Evolutionary conservation across 495 filamentous ascomycete genomes (phyloP).

Genomic region (Hypoxylon fuscum): DNA sequence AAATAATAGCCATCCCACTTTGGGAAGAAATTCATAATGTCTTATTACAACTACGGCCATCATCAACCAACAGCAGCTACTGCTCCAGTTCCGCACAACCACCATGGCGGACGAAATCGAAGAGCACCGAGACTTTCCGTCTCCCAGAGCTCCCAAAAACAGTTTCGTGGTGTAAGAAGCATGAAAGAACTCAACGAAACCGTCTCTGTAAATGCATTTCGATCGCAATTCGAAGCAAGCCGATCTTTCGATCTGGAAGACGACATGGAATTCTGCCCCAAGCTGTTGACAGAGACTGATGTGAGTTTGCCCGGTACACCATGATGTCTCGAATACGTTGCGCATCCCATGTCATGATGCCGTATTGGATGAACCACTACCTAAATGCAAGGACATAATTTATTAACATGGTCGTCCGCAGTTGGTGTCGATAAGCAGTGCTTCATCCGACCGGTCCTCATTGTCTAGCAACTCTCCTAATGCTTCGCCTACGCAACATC

Average conservation of each 20-base stretch:
- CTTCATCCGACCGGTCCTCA: constrained; percentile 92
- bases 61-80: constrained; percentile 69
- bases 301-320: constrained; percentile 66
- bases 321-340: constrained; percentile 13
- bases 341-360: constrained; percentile 5
- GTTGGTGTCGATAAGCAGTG: constrained; percentile 86
- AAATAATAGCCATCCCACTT: constrained; percentile 23
- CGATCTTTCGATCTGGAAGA: constrained; percentile 97
- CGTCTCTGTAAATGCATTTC: constrained; percentile 76
- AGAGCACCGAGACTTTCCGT: constrained; percentile 83
- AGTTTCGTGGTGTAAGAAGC: constrained; percentile 81
- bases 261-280: constrained; percentile 95
- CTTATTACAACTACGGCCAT: constrained; percentile 77
- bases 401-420: constrained; percentile 50
- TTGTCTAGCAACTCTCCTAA: constrained; percentile 94
- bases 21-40: constrained; percentile 65
- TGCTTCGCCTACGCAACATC: constrained; percentile 76
- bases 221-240: constrained; percentile 86
- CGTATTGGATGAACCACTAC: not conserved
- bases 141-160: constrained; percentile 83
- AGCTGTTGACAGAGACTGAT: constrained; percentile 93
- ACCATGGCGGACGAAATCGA: constrained; percentile 87
- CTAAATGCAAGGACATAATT: not conserved
- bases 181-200: constrained; percentile 90
- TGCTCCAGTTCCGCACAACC: constrained; percentile 68